Base-by-base conservation (phyloP, 2,329 filamentous ascomycete species). In the Aureobasidium namibiae region DNA sequence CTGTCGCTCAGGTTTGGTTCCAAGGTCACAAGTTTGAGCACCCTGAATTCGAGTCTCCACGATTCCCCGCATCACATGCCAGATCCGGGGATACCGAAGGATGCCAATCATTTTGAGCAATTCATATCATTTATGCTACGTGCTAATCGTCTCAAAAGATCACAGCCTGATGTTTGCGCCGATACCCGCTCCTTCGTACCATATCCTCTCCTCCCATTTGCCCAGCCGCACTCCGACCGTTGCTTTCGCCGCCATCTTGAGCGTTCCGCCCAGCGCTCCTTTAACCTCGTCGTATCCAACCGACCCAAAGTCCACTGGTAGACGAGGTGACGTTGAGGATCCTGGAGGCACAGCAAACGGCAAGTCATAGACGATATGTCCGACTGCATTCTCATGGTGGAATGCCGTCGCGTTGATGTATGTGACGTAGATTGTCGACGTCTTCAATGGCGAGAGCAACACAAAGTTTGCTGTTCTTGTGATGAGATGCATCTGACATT, bases 381-480 rank as follows among this genome's bases (percentile, higher is more conserved):
- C 94, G 0, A 95, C 79, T 1, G 85, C 81, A 56, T 92, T 84
- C 9, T 85, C 88, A 62, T 88, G 82, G 63, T 95, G 90, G 62
- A 85, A 87, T 0, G 94, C 91, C 1, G 87, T 90, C 7, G 92
- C 92, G 67, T 95, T 87, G 66, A 97, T 82, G 53, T 79, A 80
- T 38, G 90, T 89, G 63, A 99, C 82, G 66, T 85, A 88, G 18
- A 97, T 74, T 0, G 85, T 90, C 54, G 88, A 88, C 60, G 84
- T 77, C 41, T 78, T 74, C 9, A 97, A 77, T 0, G 94, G 94
- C 0, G 92, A 96, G 39, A 86, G 80, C 23, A 97, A 80, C 0
- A 83, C 85, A 72, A 99, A 96, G 0, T 87, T 84, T 3, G 92
- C 92, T 0, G 90, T 91, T 0, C 90, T 95, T 16, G 89, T 88